These are phyloP conservation scores for Diatrype stigma DNA, from an alignment of 2,329 filamentous ascomycete species.

Conservation along the genomic window DNA sequence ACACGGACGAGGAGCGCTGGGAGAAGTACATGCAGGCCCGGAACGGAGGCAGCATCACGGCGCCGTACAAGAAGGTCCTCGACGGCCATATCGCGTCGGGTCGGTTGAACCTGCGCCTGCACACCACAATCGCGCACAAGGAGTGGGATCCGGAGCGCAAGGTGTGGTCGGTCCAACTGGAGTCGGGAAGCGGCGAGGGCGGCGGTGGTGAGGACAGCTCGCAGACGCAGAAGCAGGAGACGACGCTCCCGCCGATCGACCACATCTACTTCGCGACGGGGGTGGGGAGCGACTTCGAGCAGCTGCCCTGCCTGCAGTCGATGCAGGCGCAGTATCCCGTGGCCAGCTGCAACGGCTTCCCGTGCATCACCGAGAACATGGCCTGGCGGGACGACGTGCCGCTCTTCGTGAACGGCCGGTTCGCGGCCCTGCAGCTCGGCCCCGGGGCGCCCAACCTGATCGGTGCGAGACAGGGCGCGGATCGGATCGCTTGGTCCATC, in stretches of 20 bases:
- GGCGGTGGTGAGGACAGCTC: neutral
- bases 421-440: conserved; percentile 65
- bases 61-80: conserved; percentile 62
- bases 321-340: conserved; percentile 60
- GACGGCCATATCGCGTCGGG: conserved; percentile 53
- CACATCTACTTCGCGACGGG: conserved; percentile 77
- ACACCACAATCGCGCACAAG: conserved; percentile 52
- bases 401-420: conserved; percentile 64
- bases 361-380: conserved; percentile 70
- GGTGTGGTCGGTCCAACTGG: conserved; percentile 37
- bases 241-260: conserved; percentile 54
- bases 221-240: too few species aligned
- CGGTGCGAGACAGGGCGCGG: conserved; percentile 67
- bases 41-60: conserved; percentile 73
- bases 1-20: conserved; percentile 64
- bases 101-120: conserved; percentile 50
- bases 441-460: conserved; percentile 71
- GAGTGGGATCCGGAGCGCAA: conserved; percentile 42
- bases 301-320: conserved; percentile 56
- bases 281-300: conserved; percentile 57
- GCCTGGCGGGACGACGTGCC: conserved; percentile 73
- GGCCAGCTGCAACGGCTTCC: conserved; percentile 59
- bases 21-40: conserved; percentile 63
- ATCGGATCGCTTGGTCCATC: conserved; percentile 68
- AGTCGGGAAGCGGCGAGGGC: neutral